Evolutionary conservation across 495 filamentous ascomycete genomes (phyloP).

Genomic region (Penicillium soppii): DNA sequence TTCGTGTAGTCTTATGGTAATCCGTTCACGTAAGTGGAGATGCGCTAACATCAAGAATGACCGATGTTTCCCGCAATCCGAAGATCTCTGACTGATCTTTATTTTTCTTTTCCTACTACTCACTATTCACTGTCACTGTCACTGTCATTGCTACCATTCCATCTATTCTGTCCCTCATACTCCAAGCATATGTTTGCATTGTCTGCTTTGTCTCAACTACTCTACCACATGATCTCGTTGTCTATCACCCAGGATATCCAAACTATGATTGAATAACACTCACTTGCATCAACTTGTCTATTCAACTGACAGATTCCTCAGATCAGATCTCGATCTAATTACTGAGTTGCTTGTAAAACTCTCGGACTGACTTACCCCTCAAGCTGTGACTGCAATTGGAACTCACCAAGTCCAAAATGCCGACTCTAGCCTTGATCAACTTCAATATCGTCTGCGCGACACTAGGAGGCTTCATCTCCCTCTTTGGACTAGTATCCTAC

Average conservation of each 20-base stretch:
- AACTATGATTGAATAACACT: constrained; percentile 49
- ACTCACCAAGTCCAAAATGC: constrained; percentile 63
- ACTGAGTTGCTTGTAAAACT: background rate
- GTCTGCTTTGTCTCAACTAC: background rate
- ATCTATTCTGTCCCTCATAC: background rate
- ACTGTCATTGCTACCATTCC: background rate
- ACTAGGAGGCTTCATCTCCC: constrained; percentile 81
- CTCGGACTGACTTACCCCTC: too few relatives aligned
- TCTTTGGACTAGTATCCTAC: constrained; percentile 88
- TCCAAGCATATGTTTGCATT: background rate
- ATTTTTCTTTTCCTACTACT: too few relatives aligned
- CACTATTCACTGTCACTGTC: too few relatives aligned
- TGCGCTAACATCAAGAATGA: too few relatives aligned
- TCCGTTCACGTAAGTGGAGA: too few relatives aligned
- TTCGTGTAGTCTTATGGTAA: too few relatives aligned
- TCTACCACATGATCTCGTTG: constrained; percentile 24
- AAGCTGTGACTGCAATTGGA: background rate
- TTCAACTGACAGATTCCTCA: background rate
- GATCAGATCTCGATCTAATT: background rate
- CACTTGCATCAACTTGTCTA: constrained; percentile 16
- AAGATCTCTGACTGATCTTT: too few relatives aligned
- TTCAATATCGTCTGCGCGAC: constrained; percentile 88
- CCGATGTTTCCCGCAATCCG: too few relatives aligned
- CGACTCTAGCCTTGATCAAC: constrained; percentile 71
- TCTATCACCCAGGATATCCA: constrained; percentile 6